phyloP scores from a whole-genome alignment of 1,139 yeast genomes.

The Candida tetrigidarum region DNA sequence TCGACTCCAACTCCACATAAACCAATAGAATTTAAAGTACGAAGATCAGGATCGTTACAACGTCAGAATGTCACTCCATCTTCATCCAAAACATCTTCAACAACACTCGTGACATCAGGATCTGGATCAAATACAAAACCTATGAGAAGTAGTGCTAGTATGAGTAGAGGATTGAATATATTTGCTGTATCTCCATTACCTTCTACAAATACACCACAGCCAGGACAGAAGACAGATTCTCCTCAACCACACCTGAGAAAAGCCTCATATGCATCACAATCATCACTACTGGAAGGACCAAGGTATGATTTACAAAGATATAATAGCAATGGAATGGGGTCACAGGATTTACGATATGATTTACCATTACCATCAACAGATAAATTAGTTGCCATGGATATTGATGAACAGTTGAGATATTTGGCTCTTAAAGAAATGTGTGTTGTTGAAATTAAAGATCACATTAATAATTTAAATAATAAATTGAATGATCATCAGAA shows the following conservation, averaged over 20 bases:
- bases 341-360: constrained; percentile 27
- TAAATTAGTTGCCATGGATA: constrained; percentile 35
- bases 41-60: constrained; percentile 10
- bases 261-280: constrained; percentile 3
- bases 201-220: constrained; percentile 7
- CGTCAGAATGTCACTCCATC: background rate
- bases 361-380: constrained; percentile 37
- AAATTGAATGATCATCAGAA: constrained; percentile 44
- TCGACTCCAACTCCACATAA: constrained; percentile 6
- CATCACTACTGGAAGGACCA: constrained; percentile 9
- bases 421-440: constrained; percentile 68
- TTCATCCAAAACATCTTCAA: no score
- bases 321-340: background rate
- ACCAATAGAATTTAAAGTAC: constrained; percentile 10
- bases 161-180: constrained; percentile 16
- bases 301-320: background rate
- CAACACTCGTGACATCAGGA: no score
- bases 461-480: constrained; percentile 37
- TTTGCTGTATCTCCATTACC: constrained; percentile 18
- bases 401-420: constrained; percentile 59
- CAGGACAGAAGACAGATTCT: no score
- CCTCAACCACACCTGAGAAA: constrained; percentile 5
- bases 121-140: constrained; percentile 6
- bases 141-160: constrained; percentile 7
- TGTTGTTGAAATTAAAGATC: constrained; percentile 58